Base-by-base conservation (phyloP, 805 yeast species). In the Cyberlindnera galapagoensis region DNA sequence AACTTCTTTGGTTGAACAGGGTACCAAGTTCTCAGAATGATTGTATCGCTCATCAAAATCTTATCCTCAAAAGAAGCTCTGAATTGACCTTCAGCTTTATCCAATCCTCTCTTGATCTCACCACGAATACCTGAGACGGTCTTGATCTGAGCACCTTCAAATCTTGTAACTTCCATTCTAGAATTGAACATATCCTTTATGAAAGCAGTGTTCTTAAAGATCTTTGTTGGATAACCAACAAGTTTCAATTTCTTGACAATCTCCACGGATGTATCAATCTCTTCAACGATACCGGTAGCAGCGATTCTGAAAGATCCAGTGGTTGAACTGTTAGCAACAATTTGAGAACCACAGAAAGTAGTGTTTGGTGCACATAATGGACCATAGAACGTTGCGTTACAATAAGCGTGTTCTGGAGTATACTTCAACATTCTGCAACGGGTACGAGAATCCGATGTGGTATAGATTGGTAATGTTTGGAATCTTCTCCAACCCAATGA, bases 401-500 rank as follows among this genome's bases (percentile, higher is more conserved):
- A 92, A 56, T 82, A 90, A 16, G 96, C 85, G 59, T 92, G 99
- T 54, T 92, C 99, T 7, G 98, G 98, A 0, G 98, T 92, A 57
- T 92, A 92, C 56, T 92, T 92, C 62, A 92, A 71, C 96, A 92
- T 85, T 64, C 98, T 80, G 52, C 88, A 90, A 67, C 99, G 75
- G 10, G 99, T 92, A 62, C 99, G 73, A 6, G 98, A 92, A 59
- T 92, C 99, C 6, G 95, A 77, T 0, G 98, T 92, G 4, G 98
- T 88, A 57, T 88, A 92, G 17, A 92, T 71, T 7, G 99, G 99
- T 34, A 90, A 63, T 0, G 98, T 88, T 60, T 92, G 99, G 65
- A 92, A 94, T 58, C 99, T 71, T 65, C 99, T 77, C 99, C 98
- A 92, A 23, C 99, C 99, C 26, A 92, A 62, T 0, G 97, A 90